Evolutionary conservation across 768 basidiomycete species (phyloP), one percentile per base, ranked within the genome.

Genomic region (Trametes meyenii): DNA sequence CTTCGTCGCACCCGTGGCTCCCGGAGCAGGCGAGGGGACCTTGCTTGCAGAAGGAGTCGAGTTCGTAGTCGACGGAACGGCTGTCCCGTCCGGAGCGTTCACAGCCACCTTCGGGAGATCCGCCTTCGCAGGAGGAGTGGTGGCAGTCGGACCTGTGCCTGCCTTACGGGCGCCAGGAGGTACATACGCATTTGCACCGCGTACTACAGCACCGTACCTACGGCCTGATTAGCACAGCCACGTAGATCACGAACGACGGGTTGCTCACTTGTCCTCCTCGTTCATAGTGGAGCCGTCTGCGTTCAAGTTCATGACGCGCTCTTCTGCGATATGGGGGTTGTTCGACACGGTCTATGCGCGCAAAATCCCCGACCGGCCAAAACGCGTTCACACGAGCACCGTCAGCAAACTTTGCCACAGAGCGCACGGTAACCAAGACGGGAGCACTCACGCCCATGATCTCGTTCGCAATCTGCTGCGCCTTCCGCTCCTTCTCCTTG

Each of bases 211-310:
- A 58, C 92, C 91, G 72, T 94, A 98, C 75, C 95, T 97, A 50
- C 21, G 71, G 55, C 50, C 43, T 14, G 58, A 45, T 61, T 49
- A 73, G 61, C 73, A 72, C 54, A 74, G 62, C 62, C 61, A 62
- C 52, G 58, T 38, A 44, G 59, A 48, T 59, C 50, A 68, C 65
- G 40, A 66, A 62, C 36, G 17, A 45, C 23, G 23, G 49, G 23
- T 71, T 7, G 71, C 85, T 69, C 64, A 98, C 96, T 93, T 96
- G 78, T 98, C 96, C 75, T 99, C 97, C 77, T 99, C 97, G 72
- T 96, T 94, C 59, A 80, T 73, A 42, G 86, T 88, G 60, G 83
- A 88, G 65, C 90, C 89, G 71, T 92, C 89, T 17, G 84, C 75
- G 36, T 83, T 75, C 45, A 72, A 69, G 61, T 84, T 67, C 62